Conservation (phyloP, 2,329 filamentous ascomycete species). For the Graphiopsis chlorocephala region DNA sequence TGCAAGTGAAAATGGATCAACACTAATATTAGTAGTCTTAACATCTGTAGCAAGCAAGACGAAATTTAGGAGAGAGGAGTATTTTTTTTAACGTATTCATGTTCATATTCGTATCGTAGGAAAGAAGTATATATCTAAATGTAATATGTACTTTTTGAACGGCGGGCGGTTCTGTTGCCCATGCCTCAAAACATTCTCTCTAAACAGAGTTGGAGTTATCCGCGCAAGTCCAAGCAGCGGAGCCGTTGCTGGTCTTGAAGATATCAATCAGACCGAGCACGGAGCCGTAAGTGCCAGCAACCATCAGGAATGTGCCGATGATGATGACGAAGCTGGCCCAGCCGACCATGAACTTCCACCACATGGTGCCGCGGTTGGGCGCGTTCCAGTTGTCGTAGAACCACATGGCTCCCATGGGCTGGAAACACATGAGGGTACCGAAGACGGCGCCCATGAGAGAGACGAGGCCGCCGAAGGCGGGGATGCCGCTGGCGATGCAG, state of each 20-base stretch:
- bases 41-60: background rate
- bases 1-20: background rate
- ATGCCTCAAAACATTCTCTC: background rate
- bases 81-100: background rate
- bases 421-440: slow-evolving; percentile 50
- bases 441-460: slow-evolving; percentile 50
- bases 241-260: slow-evolving; percentile 15
- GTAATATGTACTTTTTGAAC: background rate
- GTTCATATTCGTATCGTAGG: slow-evolving; percentile 3
- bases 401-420: slow-evolving; percentile 40
- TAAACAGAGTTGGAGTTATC: slow-evolving; percentile 34
- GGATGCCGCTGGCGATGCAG: slow-evolving; percentile 44
- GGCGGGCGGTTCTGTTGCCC: slow-evolving; percentile 2
- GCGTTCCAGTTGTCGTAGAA: slow-evolving; percentile 17
- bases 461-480: slow-evolving; percentile 48
- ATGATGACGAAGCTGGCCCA: slow-evolving; percentile 52
- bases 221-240: slow-evolving; percentile 23
- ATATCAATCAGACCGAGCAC: slow-evolving; percentile 40
- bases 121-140: slow-evolving; percentile 1
- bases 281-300: slow-evolving; percentile 45
- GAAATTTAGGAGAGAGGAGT: background rate
- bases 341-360: slow-evolving; percentile 38
- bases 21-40: too few species aligned
- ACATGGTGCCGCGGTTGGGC: slow-evolving; percentile 11
- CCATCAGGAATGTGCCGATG: slow-evolving; percentile 46